Base-by-base conservation (phyloP, 78 protist species). In the Dictyostelium capitatum region DNA sequence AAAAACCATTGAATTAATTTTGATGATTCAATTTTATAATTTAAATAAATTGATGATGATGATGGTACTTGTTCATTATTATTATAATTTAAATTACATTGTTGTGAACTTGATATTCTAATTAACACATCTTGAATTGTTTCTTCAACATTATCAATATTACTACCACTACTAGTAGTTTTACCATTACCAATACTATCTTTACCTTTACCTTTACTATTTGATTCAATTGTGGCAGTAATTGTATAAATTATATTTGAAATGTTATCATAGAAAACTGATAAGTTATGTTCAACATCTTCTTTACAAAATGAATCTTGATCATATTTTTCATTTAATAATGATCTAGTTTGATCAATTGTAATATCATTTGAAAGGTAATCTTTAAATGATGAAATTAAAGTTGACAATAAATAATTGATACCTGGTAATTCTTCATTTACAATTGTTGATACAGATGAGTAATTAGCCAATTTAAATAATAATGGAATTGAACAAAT, bases 231-330 rank as follows among this genome's bases (percentile, higher is more conserved):
- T 48, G n/a, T n/a, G n/a, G 10, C n/a, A 12, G 56, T 14, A 51
- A 23, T 59, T 6, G 59, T 46, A 50, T n/a, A 83, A 8, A 83
- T 20, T 5, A 41, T 17, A 56, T 56, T 59, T 46, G 32, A 70
- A 48, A 85, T 48, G 9, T 54, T 56, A 20, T 75, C 92, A 47
- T 74, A 85, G 28, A 85, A 85, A 6, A 25, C 12, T 17, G 64
- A 32, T 15, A 85, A 14, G 5, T 70, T 14, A 23, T 47, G 82
- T 19, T 85, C 77, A 4, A 75, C 32, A 23, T 8, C 25, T 11
- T 85, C 92, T 17, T 41, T 51, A 1, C 77, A 32, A 70, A 85
- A 85, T 15, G 75, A 32, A 59, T 85, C 92, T 15, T 74, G 65
- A 7, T 85, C 83, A 75, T 65, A 56, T 23, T 41, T 51, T 10